Evolutionary conservation across 371 early-diverging fungal species (phyloP).

Genomic region (Mucor ambiguus): DNA sequence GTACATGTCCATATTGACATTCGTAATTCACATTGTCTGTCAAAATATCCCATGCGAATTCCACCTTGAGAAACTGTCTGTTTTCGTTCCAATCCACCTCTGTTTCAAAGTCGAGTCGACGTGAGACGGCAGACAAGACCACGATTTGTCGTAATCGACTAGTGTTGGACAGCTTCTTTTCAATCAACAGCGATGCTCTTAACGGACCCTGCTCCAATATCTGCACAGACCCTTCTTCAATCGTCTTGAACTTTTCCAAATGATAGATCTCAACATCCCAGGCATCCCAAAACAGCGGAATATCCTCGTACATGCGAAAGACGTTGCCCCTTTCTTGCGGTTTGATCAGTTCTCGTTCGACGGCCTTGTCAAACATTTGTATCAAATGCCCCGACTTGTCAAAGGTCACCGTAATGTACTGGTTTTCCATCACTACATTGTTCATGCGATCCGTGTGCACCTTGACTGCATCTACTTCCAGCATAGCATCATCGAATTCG

Average conservation of each 20-base stretch:
- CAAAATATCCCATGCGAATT: constrained; percentile 82
- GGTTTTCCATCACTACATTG: constrained; percentile 71
- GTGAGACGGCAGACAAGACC: constrained; percentile 66
- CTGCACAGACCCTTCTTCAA: constrained; percentile 47
- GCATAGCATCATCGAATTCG: not conserved
- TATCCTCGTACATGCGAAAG: constrained; percentile 82
- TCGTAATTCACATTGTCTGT: constrained; percentile 89
- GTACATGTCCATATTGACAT: constrained; percentile 87
- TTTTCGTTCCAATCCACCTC: constrained; percentile 93
- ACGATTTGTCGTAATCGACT: constrained; percentile 75
- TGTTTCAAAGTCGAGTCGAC: constrained; percentile 86
- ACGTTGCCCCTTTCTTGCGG: constrained; percentile 70
- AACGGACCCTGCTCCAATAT: constrained; percentile 82
- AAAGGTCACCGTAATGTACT: constrained; percentile 66
- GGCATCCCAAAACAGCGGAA: constrained; percentile 51
- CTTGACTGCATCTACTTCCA: constrained; percentile 32
- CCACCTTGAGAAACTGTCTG: constrained; percentile 85
- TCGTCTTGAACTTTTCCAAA: constrained; percentile 75
- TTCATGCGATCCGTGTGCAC: constrained; percentile 38
- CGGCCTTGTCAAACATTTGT: constrained; percentile 62
- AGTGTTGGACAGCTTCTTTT: constrained; percentile 58
- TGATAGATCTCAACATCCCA: constrained; percentile 86
- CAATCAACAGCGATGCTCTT: constrained; percentile 69
- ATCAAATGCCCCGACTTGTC: constrained; percentile 71
- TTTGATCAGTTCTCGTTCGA: constrained; percentile 77